Base-by-base conservation (phyloP, 2,329 filamentous ascomycete species). In the Neocatenulostroma microsporum region DNA sequence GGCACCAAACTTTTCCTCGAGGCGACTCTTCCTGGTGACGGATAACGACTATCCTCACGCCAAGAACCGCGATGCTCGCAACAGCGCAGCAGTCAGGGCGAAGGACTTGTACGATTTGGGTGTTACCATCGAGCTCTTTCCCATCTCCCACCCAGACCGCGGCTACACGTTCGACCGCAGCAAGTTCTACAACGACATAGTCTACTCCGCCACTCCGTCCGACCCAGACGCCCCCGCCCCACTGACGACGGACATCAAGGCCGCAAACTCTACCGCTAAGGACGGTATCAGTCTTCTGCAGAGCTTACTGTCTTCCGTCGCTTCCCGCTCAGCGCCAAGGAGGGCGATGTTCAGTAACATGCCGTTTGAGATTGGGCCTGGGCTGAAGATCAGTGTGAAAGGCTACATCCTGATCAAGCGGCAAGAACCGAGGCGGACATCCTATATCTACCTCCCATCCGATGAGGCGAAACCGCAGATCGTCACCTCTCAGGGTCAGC, bases 91-190 rank as follows among this genome's bases (percentile, higher is more conserved):
- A 5, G 85, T 91, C 4, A 77, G 88, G 36, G 91, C 91, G 19
- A 94, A 94, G 57, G 91, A 98, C 64, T 62, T 98, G 15, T 96
- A 95, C 56, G 91, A 98, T 56, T 69, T 96, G 19, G 87, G 88
- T 3, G 87, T 95, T 20, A 77, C 76, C 1, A 94, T 98, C 42
- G 89, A 96, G 53, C 68, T 98, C 0, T 98, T 96, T 49, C 88
- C 91, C 1, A 89, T 98, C 39, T 84, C 82, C 4, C 69, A 65
- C 17, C 75, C 75, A 1, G 79, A 80, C 19, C 50, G 52, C 19
- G 47, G 42, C 29, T 72, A 76, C 44, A 74, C 73, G 21, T 98
- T 98, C 54, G 82, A 94, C 47, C 69, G 84, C 4, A 70, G 76
- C 39, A 88, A 83, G 40, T 98, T 98, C 61, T 98, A 95, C 60